Conservation (phyloP, 2,329 filamentous ascomycete species). For the Alternaria triticina region DNA sequence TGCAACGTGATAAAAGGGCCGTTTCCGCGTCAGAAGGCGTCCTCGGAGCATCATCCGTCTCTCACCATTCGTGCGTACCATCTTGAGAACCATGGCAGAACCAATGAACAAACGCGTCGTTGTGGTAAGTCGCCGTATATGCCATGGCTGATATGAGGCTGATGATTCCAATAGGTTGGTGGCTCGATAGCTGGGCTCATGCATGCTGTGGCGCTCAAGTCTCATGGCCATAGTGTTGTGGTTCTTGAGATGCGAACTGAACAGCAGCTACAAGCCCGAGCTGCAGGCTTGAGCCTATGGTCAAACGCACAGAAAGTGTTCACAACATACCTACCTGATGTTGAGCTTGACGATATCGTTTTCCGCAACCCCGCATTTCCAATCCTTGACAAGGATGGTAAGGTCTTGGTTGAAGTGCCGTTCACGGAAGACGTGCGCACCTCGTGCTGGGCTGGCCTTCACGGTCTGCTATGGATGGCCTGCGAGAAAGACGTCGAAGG, state of each 20-base stretch:
- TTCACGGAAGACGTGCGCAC: constrained; percentile 9
- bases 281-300: constrained; percentile 24
- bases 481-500: constrained; percentile 9
- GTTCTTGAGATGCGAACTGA: constrained; percentile 20
- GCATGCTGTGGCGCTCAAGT: constrained; percentile 25
- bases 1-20: neutral
- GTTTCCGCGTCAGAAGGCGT: neutral
- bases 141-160: neutral
- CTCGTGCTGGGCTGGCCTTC: constrained; percentile 24
- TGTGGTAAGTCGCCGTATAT: neutral
- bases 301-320: constrained; percentile 20
- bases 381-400: constrained; percentile 16
- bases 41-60: neutral
- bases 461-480: constrained; percentile 10
- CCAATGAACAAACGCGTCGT: neutral
- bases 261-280: constrained; percentile 17
- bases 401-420: constrained; percentile 4
- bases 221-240: constrained; percentile 18
- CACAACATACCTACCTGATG: constrained; percentile 9
- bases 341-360: constrained; percentile 9
- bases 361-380: constrained; percentile 14
- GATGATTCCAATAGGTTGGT: constrained; percentile 8
- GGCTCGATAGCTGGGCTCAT: constrained; percentile 29
- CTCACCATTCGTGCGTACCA: neutral
- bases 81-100: neutral